A percentile compares a stretch with the other conserved stretches of the same genome.
These are phyloP conservation scores for Sechiopsis laciniata DNA, from an alignment of 306 rosid species.

Conservation along the genomic window DNA sequence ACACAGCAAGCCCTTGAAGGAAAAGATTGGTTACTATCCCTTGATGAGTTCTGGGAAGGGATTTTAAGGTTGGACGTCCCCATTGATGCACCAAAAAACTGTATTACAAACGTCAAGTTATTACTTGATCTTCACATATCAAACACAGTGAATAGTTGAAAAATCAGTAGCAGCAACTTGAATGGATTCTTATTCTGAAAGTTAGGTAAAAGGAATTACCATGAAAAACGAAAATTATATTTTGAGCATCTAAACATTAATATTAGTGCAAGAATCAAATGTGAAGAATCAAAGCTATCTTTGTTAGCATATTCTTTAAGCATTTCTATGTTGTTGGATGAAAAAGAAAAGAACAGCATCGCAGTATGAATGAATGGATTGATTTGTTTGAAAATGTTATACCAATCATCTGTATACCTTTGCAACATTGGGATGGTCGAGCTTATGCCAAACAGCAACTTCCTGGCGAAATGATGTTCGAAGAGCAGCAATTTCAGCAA, in stretches of 20 bases:
- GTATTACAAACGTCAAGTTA: slow-evolving; percentile 6
- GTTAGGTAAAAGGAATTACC: background rate
- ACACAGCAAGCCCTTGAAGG: slow-evolving; percentile 81
- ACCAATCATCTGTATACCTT: slow-evolving; percentile 32
- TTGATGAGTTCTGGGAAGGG: slow-evolving; percentile 38
- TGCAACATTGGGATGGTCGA: slow-evolving; percentile 58
- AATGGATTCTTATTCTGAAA: background rate
- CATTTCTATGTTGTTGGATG: background rate
- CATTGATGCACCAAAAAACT: slow-evolving; percentile 96
- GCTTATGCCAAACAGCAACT: slow-evolving; percentile 57
- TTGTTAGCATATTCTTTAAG: slow-evolving; percentile 6
- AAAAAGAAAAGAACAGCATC: slow-evolving; percentile 1
- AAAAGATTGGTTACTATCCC: slow-evolving; percentile 32
- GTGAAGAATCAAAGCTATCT: background rate
- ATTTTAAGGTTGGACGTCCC: slow-evolving; percentile 73
- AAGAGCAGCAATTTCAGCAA: slow-evolving; percentile 38
- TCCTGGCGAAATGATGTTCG: slow-evolving; percentile 50
- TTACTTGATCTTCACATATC: slow-evolving; percentile 4
- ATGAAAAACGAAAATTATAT: too few relatives aligned
- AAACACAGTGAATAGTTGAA: background rate
- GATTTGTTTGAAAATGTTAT: background rate
- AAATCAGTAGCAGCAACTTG: slow-evolving; percentile 15
- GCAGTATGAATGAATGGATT: background rate
- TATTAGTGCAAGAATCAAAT: background rate
- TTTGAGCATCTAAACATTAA: background rate